These are phyloP conservation scores for Aspergillus sp. DNA, from an alignment of 2,329 filamentous ascomycete genomes.

Conservation along the genomic window DNA sequence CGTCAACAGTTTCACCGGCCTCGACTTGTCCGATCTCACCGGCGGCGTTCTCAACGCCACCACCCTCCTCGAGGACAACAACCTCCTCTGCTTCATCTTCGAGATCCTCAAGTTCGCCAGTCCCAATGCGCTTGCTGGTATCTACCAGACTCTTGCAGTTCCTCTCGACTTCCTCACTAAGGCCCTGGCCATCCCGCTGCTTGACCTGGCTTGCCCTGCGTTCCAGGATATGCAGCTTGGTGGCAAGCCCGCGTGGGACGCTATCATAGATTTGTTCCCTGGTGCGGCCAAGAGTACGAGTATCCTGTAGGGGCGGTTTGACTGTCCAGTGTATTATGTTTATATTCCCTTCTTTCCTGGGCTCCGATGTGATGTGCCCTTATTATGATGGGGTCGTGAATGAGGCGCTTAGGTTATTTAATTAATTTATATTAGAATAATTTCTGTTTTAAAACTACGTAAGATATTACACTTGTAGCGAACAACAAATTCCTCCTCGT, in stretches of 20 bases:
- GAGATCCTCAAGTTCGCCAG: constrained; percentile 34
- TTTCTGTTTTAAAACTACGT: no score
- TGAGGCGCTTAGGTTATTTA: no score
- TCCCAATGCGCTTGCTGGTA: constrained; percentile 30
- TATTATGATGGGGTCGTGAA: no score
- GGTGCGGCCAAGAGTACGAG: constrained; percentile 27
- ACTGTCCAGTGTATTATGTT: no score
- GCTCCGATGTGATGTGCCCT: no score
- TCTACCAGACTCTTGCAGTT: constrained; percentile 30
- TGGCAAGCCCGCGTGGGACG: constrained; percentile 32
- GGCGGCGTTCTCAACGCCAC: constrained; percentile 40
- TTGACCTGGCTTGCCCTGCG: constrained; percentile 32
- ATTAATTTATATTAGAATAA: no score
- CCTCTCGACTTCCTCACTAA: constrained; percentile 31
- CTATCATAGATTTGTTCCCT: constrained; percentile 28
- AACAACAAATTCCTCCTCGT: no score
- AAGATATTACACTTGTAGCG: no score
- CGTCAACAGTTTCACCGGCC: constrained; percentile 52
- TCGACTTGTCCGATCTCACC: constrained; percentile 46
- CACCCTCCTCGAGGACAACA: constrained; percentile 41
- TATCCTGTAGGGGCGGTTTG: constrained; percentile 2
- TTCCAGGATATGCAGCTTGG: constrained; percentile 32
- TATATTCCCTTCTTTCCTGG: no score
- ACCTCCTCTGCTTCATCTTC: constrained; percentile 41
- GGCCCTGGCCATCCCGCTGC: constrained; percentile 27